These are phyloP conservation scores for Mycena epipterygia DNA, from an alignment of 768 basidiomycete species.

Conservation along the genomic window DNA sequence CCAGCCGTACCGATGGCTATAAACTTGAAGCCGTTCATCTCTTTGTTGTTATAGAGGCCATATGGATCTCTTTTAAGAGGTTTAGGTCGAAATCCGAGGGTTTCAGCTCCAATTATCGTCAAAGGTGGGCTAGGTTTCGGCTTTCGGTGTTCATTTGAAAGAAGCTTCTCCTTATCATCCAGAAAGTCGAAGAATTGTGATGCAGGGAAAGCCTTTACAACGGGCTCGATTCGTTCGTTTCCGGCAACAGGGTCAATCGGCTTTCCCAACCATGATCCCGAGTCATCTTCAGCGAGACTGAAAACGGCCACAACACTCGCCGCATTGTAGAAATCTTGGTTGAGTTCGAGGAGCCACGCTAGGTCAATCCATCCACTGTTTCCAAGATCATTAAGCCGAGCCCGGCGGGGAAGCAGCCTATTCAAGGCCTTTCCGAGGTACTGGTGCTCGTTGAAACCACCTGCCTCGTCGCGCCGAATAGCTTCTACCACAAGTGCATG, in stretches of 20 bases:
- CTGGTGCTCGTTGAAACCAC: conserved; percentile 30
- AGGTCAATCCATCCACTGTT: conserved; percentile 40
- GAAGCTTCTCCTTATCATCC: neutral
- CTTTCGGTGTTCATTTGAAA: neutral
- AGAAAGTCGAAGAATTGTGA: neutral
- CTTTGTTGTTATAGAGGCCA: conserved; percentile 14
- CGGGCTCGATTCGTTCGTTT: conserved; percentile 41
- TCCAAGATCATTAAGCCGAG: conserved; percentile 32
- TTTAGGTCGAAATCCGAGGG: neutral
- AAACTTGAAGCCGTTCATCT: conserved; percentile 1
- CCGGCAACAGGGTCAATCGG: conserved; percentile 38
- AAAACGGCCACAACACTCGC: conserved; percentile 38
- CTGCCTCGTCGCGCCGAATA: conserved; percentile 38
- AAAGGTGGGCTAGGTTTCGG: neutral
- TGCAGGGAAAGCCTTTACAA: conserved; percentile 40
- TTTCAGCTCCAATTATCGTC: conserved; percentile 6
- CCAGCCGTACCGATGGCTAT: neutral
- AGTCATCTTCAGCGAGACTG: neutral
- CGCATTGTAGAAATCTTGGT: conserved; percentile 44
- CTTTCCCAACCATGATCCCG: conserved; percentile 39
- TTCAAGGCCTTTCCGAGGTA: conserved; percentile 42
- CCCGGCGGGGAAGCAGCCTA: conserved; percentile 40
- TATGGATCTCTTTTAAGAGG: conserved; percentile 9
- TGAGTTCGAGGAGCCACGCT: conserved; percentile 44
- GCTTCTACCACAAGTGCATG: conserved; percentile 32